Percentiles rank a stretch among this genome's conserved stretches.
phyloP scores from a whole-genome alignment of 2,329 filamentous ascomycete species.

The Orbilia ellipsospora region DNA sequence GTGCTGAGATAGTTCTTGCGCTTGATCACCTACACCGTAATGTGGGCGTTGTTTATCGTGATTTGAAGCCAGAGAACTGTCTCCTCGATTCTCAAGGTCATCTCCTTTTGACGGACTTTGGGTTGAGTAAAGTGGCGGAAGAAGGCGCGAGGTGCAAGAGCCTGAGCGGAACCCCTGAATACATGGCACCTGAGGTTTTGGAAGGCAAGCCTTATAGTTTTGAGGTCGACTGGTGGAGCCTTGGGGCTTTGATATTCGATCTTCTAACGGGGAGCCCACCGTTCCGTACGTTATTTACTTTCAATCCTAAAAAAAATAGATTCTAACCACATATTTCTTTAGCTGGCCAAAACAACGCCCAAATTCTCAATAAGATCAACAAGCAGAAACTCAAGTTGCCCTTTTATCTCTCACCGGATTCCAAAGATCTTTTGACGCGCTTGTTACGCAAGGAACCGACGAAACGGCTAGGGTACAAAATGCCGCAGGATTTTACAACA shows the following conservation, averaged over 20 bases:
- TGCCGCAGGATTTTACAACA: constrained; percentile 84
- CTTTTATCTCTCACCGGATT: constrained; percentile 89
- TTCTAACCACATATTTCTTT: constrained; percentile 61
- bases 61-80: constrained; percentile 98
- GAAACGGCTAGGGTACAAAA: constrained; percentile 87
- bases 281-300: constrained; percentile 66
- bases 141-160: constrained; percentile 80
- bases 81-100: constrained; percentile 91
- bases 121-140: constrained; percentile 88
- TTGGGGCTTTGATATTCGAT: constrained; percentile 91
- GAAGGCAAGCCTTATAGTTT: constrained; percentile 86
- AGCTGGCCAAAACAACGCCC: constrained; percentile 83
- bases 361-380: constrained; percentile 94
- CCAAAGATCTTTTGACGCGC: constrained; percentile 91
- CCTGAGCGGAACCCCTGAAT: constrained; percentile 93
- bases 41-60: constrained; percentile 93
- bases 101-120: constrained; percentile 94
- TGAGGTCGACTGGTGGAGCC: constrained; percentile 98
- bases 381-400: constrained; percentile 90
- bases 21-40: constrained; percentile 91
- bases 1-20: constrained; percentile 96
- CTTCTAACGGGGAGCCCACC: constrained; percentile 91
- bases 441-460: constrained; percentile 90
- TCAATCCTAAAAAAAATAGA: not conserved
- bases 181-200: constrained; percentile 98